Evolutionary conservation across 176 grass and related monocot species (phyloP).

Genomic region (Oryza rufipogon): DNA sequence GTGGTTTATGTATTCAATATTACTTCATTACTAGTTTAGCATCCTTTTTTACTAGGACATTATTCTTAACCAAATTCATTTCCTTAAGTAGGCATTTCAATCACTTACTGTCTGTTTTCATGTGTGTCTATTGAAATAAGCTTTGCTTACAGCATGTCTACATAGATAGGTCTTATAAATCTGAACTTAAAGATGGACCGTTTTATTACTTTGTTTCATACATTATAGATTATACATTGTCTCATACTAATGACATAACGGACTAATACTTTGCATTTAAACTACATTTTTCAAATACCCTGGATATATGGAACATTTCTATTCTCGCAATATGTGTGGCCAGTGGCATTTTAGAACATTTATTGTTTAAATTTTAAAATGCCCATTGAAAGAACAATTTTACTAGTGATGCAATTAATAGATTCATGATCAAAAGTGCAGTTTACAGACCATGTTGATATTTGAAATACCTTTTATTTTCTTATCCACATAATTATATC

Average conservation of each 20-base stretch:
- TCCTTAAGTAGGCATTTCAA: too few relatives aligned
- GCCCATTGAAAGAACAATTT: neutral
- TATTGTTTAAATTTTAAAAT: neutral
- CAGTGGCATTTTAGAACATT: neutral
- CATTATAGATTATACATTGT: neutral
- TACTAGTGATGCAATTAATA: neutral
- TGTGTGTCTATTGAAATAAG: too few relatives aligned
- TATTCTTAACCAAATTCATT: too few relatives aligned
- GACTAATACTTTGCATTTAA: neutral
- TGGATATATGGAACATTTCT: neutral
- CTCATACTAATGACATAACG: neutral
- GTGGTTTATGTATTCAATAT: neutral
- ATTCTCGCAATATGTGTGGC: neutral
- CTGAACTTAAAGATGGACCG: too few relatives aligned
- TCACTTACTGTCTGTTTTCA: neutral
- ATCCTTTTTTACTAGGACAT: too few relatives aligned
- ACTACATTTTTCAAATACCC: too few relatives aligned
- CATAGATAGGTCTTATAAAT: too few relatives aligned
- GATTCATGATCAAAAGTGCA: neutral
- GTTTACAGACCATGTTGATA: neutral
- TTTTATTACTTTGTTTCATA: too few relatives aligned
- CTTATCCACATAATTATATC: neutral
- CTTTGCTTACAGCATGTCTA: too few relatives aligned
- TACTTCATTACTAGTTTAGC: neutral
- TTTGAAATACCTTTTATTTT: neutral